These are phyloP conservation scores for Alectoria sarmentosa DNA, from an alignment of 495 filamentous ascomycete species.

Conservation along the genomic window DNA sequence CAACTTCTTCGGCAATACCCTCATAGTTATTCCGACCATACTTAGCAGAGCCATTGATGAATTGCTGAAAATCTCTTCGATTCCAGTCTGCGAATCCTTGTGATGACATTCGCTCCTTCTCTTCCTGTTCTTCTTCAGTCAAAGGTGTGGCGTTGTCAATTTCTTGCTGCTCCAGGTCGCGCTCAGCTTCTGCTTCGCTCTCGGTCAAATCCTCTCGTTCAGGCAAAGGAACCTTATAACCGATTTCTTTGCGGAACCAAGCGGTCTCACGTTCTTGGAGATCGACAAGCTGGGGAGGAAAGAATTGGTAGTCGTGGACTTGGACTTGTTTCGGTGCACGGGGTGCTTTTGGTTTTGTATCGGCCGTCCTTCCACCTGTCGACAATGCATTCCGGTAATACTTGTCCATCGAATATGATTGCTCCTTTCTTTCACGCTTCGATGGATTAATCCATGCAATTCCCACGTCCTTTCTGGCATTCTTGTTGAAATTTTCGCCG, in stretches of 20 bases:
- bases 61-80: constrained; percentile 95
- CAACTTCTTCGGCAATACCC: constrained; percentile 81
- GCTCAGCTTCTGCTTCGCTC: constrained; percentile 77
- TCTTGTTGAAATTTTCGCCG: constrained; percentile 83
- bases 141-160: constrained; percentile 88
- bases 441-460: constrained; percentile 97
- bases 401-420: constrained; percentile 96
- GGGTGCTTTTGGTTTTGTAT: constrained; percentile 91
- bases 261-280: constrained; percentile 96
- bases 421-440: constrained; percentile 97
- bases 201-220: constrained; percentile 81
- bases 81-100: constrained; percentile 94
- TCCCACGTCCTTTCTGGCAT: constrained; percentile 87
- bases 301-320: constrained; percentile 97
- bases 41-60: constrained; percentile 88
- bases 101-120: constrained; percentile 71
- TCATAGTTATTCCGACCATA: constrained; percentile 81
- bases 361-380: constrained; percentile 76
- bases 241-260: constrained; percentile 89
- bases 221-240: constrained; percentile 78
- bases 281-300: constrained; percentile 70
- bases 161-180: constrained; percentile 78
- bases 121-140: constrained; percentile 79
- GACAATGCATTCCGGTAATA: constrained; percentile 91
- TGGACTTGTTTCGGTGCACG: constrained; percentile 87